Base-by-base conservation (phyloP, 441 rosid genomes). In the Euphorbia corollata region DNA sequence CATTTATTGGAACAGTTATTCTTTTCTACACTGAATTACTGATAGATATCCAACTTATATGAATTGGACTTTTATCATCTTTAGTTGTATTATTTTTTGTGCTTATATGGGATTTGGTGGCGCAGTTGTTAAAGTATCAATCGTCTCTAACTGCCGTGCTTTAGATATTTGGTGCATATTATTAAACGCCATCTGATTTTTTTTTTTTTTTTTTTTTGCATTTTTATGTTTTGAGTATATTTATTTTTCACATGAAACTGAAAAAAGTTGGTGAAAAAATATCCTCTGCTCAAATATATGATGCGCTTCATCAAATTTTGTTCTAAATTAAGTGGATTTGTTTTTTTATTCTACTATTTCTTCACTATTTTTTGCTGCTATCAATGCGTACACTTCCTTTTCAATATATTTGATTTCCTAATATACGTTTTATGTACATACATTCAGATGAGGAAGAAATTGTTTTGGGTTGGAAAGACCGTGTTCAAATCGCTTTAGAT, bases 401-500 rank as follows among this genome's bases (percentile, higher is more conserved):
- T 3, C 8, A 8, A 19, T 43, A 6, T 30, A 16, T 61, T 61
- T 8, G 3, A 55, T 61, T n/a, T 16, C 60, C 20, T 15, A 59
- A 66, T 23, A 61, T 34, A 43, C 30, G 51, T 65, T 60, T 78
- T 48, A 41, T 57, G 48, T 73, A 51, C 47, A 8, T 72, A 61
- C 60, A 53, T 59, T 58, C 78, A 90, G 98, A 83, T 72, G 84
- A 86, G 70, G 76, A 70, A 56, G 78, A 58, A 13, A 80, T 65
- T n/a, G 63, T 68, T 68, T 75, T 92, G 76, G 80, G 74, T 41
- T 95, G 99, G 97, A 89, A 88, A 60, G 91, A 90, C 68, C 82
- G 97, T 75, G 82, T 92, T 63, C 88, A 91, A 78, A 82, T 94
- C 61, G 90, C 89, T 73, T 87, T 94, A 62, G 98, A 94, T 77